Conservation (phyloP, 495 filamentous ascomycete genomes). For the Aspergillus coremiiformis region DNA sequence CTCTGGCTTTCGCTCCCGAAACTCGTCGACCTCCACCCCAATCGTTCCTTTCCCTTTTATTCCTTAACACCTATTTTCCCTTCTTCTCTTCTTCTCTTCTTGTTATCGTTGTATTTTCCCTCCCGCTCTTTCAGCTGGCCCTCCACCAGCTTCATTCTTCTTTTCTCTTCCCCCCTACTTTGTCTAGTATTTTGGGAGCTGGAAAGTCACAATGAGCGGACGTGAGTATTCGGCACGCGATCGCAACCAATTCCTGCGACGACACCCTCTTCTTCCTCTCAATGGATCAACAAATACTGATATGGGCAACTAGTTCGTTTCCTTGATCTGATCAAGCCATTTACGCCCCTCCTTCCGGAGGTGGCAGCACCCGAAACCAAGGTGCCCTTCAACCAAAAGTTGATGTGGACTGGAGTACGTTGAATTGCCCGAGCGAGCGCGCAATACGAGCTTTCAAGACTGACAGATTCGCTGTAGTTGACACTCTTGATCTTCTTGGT, state of each 20-base stretch:
- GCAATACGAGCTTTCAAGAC: constrained; percentile 16
- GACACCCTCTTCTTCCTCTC: constrained; percentile 18
- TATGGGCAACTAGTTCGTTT: constrained; percentile 69
- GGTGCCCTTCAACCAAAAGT: constrained; percentile 95
- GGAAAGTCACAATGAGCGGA: constrained; percentile 40
- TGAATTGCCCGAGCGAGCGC: constrained; percentile 9
- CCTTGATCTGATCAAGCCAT: constrained; percentile 98
- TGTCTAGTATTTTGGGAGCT: constrained; percentile 28
- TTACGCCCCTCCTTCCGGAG: constrained; percentile 97
- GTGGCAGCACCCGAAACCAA: constrained; percentile 95
- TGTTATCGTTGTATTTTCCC: constrained; percentile 34
- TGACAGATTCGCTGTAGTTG: constrained; percentile 48
- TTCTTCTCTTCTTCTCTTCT: constrained; percentile 33
- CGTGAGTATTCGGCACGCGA: constrained; percentile 38
- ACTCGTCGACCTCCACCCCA: too few species aligned
- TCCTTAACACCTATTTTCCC: constrained; percentile 23
- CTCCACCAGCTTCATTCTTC: constrained; percentile 43
- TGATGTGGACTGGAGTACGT: constrained; percentile 95
- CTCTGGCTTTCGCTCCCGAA: constrained; percentile 12
- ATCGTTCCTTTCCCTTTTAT: constrained; percentile 28
- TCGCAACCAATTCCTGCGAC: constrained; percentile 26
- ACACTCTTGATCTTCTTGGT: constrained; percentile 98
- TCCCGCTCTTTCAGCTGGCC: constrained; percentile 48
- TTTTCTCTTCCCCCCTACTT: constrained; percentile 3
- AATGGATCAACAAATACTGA: constrained; percentile 24